Evolutionary conservation across 192 early-diverging fungal species (phyloP).

Genomic region (Linnemannia zychae): DNA sequence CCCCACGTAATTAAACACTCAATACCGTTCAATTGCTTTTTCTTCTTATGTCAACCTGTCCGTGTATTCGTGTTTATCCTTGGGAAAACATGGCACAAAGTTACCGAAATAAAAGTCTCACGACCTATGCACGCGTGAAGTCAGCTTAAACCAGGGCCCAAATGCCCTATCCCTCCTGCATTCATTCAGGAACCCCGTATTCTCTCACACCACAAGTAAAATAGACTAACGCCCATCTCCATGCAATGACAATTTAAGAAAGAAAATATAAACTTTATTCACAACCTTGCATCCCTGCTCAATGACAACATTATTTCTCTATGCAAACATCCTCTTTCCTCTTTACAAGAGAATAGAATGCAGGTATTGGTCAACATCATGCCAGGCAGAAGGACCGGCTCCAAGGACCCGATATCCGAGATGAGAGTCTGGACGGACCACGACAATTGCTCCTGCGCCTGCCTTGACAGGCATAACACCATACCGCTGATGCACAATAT

Average conservation of each 20-base stretch:
- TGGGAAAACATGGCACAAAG: slow-evolving; percentile 7
- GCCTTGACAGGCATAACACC: slow-evolving; percentile 38
- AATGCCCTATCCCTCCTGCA: not conserved
- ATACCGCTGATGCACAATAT: slow-evolving; percentile 28
- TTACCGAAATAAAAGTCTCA: not conserved
- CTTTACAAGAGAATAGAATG: slow-evolving; percentile 18
- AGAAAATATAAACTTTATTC: not conserved
- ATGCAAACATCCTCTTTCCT: no score
- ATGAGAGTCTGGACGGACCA: slow-evolving; percentile 50
- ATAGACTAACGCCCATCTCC: no score
- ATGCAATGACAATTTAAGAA: not conserved
- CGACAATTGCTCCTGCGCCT: slow-evolving; percentile 31
- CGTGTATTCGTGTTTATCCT: slow-evolving; percentile 7
- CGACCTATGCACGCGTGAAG: not conserved
- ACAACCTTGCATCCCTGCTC: not conserved
- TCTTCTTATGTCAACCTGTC: not conserved
- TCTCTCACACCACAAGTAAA: no score
- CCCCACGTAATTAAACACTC: not conserved
- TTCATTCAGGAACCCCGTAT: not conserved
- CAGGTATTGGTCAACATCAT: slow-evolving; percentile 45
- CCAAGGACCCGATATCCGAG: slow-evolving; percentile 41
- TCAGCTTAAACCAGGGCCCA: not conserved
- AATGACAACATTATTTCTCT: not conserved
- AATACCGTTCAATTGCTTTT: not conserved
- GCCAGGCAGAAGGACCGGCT: slow-evolving; percentile 27